phyloP scores from a whole-genome alignment of 2,329 filamentous ascomycete species.

The Talaromyces sp. region DNA sequence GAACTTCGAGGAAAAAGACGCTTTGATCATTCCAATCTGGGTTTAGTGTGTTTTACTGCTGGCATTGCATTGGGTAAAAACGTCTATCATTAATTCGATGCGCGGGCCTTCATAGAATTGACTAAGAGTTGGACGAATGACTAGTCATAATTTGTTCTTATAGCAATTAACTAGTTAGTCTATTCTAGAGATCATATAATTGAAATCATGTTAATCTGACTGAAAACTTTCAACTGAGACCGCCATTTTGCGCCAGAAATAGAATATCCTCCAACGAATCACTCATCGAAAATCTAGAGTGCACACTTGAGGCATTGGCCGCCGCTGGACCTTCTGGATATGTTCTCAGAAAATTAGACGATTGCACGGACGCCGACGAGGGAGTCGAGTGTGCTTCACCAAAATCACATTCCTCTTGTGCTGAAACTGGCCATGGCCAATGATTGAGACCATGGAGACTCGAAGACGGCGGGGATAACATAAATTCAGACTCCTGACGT shows the following conservation, averaged over 20 bases:
- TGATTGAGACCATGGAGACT: background rate
- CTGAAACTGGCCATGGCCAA: background rate
- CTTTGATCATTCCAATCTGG: no score
- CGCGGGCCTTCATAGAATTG: no score
- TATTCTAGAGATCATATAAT: no score
- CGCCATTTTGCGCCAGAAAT: background rate
- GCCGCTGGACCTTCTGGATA: background rate
- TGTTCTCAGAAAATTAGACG: background rate
- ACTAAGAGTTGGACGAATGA: no score
- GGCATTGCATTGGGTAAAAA: no score
- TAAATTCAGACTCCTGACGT: background rate
- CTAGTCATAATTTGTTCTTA: no score
- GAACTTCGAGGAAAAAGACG: no score
- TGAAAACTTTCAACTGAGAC: no score
- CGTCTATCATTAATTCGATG: no score
- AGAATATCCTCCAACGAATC: background rate
- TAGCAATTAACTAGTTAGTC: no score
- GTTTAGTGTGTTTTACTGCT: no score
- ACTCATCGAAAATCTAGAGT: background rate
- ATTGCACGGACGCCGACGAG: background rate
- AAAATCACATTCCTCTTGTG: background rate
- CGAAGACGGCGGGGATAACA: background rate
- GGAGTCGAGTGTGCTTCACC: background rate
- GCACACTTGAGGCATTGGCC: background rate
- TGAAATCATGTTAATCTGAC: no score